phyloP scores from a whole-genome alignment of 1,284 basidiomycete genomes.

The Phellopilus nigrolimitatus region DNA sequence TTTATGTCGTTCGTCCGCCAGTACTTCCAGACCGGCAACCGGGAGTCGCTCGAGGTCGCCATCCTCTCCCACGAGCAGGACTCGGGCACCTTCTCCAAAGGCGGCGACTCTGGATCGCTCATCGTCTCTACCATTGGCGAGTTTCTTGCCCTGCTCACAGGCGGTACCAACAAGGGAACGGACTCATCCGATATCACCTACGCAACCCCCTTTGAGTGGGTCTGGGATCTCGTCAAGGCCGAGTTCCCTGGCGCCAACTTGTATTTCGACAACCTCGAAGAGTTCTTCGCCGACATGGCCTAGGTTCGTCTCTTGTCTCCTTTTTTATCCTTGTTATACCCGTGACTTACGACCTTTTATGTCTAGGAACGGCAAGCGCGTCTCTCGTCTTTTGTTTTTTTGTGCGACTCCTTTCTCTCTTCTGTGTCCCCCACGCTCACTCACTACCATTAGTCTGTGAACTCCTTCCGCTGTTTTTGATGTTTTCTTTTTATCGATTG shows the following conservation, averaged over 20 bases:
- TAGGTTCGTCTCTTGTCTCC: conserved; percentile 21
- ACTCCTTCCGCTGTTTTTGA: not conserved
- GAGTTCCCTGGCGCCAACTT: conserved; percentile 17
- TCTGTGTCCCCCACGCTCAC: not conserved
- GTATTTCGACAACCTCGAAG: conserved; percentile 10
- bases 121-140: conserved; percentile 27
- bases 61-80: conserved; percentile 29
- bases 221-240: conserved; percentile 27
- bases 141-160: conserved; percentile 31
- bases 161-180: conserved; percentile 26
- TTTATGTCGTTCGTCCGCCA: conserved; percentile 30
- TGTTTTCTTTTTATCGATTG: not conserved
- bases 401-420: not conserved
- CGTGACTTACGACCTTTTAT: not conserved
- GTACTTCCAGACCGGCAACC: conserved; percentile 26
- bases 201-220: conserved; percentile 31
- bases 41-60: conserved; percentile 31
- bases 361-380: not conserved
- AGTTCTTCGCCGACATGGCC: conserved; percentile 3
- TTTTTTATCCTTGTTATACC: conserved; percentile 1
- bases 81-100: conserved; percentile 31
- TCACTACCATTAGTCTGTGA: not conserved
- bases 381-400: not conserved
- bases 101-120: conserved; percentile 35
- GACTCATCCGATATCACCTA: conserved; percentile 31